Evolutionary conservation across 352 stramenopile genomes (phyloP).

Genomic region (Globisporangium middletonii): DNA sequence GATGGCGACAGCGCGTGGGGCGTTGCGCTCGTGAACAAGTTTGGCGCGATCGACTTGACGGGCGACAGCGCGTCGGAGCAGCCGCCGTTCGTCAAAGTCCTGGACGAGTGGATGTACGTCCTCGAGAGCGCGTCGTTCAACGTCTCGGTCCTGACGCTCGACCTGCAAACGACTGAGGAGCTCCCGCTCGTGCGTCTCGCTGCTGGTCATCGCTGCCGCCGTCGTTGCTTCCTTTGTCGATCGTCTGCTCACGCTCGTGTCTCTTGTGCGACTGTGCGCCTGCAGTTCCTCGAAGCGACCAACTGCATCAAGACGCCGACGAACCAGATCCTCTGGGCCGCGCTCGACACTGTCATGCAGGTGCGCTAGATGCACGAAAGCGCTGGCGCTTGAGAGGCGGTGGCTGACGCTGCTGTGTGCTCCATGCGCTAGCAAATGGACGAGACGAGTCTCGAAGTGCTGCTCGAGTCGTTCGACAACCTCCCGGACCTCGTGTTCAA

Average conservation of each 20-base stretch:
- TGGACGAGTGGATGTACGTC: constrained; percentile 88
- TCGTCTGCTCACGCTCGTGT: neutral
- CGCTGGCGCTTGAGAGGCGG: no score
- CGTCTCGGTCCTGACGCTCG: constrained; percentile 49
- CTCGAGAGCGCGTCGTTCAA: constrained; percentile 80
- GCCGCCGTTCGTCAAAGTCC: constrained; percentile 45
- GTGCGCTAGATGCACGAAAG: constrained; percentile 21
- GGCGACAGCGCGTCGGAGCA: constrained; percentile 36
- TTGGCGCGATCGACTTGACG: constrained; percentile 54
- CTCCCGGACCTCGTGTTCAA: constrained; percentile 85
- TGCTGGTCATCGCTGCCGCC: neutral
- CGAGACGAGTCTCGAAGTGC: constrained; percentile 60
- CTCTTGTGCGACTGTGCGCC: neutral
- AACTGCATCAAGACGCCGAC: constrained; percentile 82
- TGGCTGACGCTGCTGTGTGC: constrained; percentile 4
- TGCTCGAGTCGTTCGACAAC: constrained; percentile 85
- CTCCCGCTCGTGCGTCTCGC: constrained; percentile 47
- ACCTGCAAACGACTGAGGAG: constrained; percentile 66
- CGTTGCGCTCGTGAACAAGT: constrained; percentile 41
- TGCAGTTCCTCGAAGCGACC: constrained; percentile 60
- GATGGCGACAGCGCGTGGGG: constrained; percentile 47
- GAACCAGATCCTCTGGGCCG: constrained; percentile 70
- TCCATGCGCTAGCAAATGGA: constrained; percentile 57
- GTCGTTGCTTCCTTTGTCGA: neutral
- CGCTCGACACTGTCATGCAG: constrained; percentile 81